phyloP scores from a whole-genome alignment of 495 filamentous ascomycete species.

The Trypethelium eluteriae region DNA sequence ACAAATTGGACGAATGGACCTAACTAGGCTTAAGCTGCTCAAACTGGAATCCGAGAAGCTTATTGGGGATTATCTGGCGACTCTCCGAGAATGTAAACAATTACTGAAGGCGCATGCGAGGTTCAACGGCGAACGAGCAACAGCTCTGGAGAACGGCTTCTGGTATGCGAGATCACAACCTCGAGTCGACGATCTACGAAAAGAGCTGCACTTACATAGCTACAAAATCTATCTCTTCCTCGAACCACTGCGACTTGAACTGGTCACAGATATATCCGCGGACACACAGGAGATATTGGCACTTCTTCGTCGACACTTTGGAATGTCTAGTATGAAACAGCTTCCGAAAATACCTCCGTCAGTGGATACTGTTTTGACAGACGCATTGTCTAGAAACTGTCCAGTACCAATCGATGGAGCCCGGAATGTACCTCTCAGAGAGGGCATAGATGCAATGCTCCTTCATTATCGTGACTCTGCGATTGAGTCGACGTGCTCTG shows the following conservation, averaged over 20 bases:
- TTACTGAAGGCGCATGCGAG: conserved; percentile 15
- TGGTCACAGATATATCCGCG: conserved; percentile 7
- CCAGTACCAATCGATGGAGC: conserved; percentile 1
- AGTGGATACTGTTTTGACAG: background rate
- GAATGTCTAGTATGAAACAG: background rate
- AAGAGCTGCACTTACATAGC: conserved; percentile 14
- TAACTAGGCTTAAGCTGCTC: conserved; percentile 1
- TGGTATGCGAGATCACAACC: conserved; percentile 10
- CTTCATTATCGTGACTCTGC: conserved; percentile 8
- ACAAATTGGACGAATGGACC: conserved; percentile 7
- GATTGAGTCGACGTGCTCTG: background rate
- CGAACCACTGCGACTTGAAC: conserved; percentile 15
- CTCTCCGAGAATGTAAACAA: conserved; percentile 16
- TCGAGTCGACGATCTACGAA: conserved; percentile 15
- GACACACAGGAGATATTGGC: conserved; percentile 15
- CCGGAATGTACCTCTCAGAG: conserved; percentile 14
- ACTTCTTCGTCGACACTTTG: background rate
- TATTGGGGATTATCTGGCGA: conserved; percentile 9
- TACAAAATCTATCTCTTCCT: conserved; percentile 17
- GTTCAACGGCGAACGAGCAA: conserved; percentile 14
- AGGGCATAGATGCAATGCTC: conserved; percentile 17
- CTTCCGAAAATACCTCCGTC: background rate
- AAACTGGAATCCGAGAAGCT: conserved; percentile 11
- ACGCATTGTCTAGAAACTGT: conserved; percentile 1
- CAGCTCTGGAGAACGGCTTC: conserved; percentile 12